A percentile compares a stretch with the other conserved stretches of the same genome.
phyloP scores from a whole-genome alignment of 306 rosid genomes.

The Albizia julibrissin region DNA sequence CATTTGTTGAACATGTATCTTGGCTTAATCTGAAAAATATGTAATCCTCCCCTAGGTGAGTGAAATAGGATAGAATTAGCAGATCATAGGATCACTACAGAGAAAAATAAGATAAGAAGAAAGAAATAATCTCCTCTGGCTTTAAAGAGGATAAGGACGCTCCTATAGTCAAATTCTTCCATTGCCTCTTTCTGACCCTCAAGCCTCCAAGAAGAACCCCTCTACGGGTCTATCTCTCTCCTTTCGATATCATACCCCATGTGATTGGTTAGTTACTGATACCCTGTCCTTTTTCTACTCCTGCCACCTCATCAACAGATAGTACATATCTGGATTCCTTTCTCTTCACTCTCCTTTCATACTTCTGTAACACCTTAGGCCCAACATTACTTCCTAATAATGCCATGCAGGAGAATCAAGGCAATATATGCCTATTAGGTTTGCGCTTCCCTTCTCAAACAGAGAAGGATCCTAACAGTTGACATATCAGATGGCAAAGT shows the following conservation, averaged over 20 bases:
- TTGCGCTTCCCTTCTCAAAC: constrained; percentile 7
- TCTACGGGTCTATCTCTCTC: not conserved
- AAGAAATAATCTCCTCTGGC: not conserved
- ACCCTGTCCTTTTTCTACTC: not conserved
- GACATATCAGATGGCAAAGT: constrained; percentile 31
- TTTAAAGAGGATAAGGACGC: not conserved
- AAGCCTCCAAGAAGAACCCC: not conserved
- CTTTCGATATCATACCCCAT: not conserved
- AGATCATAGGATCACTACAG: not conserved
- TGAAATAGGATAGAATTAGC: not conserved
- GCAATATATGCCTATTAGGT: not conserved
- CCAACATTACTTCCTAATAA: not conserved
- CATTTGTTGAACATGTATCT: not conserved
- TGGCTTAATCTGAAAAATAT: not conserved
- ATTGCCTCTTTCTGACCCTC: not conserved
- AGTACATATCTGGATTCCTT: not conserved
- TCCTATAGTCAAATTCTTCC: not conserved
- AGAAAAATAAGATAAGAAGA: not conserved
- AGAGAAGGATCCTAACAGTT: constrained; percentile 1
- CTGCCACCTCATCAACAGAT: not conserved
- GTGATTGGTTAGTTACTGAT: not conserved
- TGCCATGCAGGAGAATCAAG: not conserved
- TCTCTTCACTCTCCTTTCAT: not conserved
- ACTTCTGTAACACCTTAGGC: not conserved
- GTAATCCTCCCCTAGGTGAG: not conserved